Base-by-base conservation (phyloP, 106 monocot species). In the Dioscorea zingiberensis region DNA sequence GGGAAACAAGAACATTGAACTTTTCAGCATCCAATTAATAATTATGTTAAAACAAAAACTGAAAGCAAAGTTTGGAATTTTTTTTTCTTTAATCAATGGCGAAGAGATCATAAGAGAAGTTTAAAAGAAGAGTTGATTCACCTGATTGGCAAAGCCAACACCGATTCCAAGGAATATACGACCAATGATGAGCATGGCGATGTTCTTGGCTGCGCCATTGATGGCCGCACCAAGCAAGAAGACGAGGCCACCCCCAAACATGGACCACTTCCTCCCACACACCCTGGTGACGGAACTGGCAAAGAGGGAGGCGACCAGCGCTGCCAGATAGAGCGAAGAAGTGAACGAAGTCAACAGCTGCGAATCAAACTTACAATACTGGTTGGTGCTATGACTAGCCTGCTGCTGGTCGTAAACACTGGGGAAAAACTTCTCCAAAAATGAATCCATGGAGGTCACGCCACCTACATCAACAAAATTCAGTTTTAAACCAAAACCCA, bases 361-460 rank as follows among this genome's bases (percentile, higher is more conserved):
- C 61, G 85, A 85, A 71, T 93, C 83, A 61, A 93, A 93, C 75
- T 83, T 93, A 70, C 93, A 91, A 78, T 91, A 91, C 73, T 86
- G 86, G 63, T 84, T 91, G 12, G 59, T 60, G 44, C 53, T 62
- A 21, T 14, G 18, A 21, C 73, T 54, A 7, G 16, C 74, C 58
- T 81, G 57, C 70, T 77, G 64, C 71, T 86, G 77, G 11, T 25
- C 21, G 17, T 77, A 68, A 24, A 90, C 90, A 12, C 67, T 58
- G 1, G 86, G 84, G 58, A 89, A 89, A 74, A 89, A 89, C 57
- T 82, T 81, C 2, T 9, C 10, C 44, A 89, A 69, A 47, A 89
- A 89, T 16, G 89, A 64, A 21, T 85, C 79, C 89, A 85, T 89
- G 8, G 89, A 73, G 11, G 89, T 89, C 54, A 89, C 81, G 18